Base-by-base conservation (phyloP, 2,329 filamentous ascomycete genomes). In the Fusarium bactridioides region DNA sequence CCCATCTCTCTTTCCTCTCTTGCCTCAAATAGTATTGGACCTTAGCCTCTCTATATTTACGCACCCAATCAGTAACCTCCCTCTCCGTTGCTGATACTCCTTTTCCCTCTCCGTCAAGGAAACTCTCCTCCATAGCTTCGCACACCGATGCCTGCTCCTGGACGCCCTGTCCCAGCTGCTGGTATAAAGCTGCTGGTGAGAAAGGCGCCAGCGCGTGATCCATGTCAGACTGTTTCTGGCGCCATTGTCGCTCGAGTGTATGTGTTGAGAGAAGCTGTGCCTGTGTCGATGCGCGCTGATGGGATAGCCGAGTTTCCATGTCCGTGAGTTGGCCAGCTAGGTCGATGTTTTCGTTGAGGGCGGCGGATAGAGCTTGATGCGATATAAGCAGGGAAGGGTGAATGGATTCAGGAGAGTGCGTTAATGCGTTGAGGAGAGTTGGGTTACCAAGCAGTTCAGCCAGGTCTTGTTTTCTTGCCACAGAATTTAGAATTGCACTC, bases 1-100 rank as follows among this genome's bases (percentile, higher is more conserved):
- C 96, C 96, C 96, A 98, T 76, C 96, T 88, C 77, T 94, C 93
- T 82, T 95, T 97, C 74, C 94, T 89, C 84, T 98, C 96, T 78
- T 92, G 90, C 64, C 96, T 87, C 60, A 95, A 85, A 78, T 96
- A 97, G 69, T 92, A 91, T 64, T 92, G 84, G 75, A 93, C 92
- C 79, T 91, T 93, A 15, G 93, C 93, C 75, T 95, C 94, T 74
- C 94, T 87, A 72, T 97, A 93, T 76, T 92, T 85, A 77, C 91
- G 88, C 25, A 97, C 89, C 90, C 96, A 98, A 67, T 98, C 95
- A 4, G 87, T 85, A 31, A 93, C 90, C 82, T 98, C 96, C 78
- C 93, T 89, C 83, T 97, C 95, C 29, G 88, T 91, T 7, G 92
- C 93, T 38, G 79, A 64, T 35, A 68, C 73, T 10, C 70, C 78